These are phyloP conservation scores for Omphalotus guepiniiformis DNA, from an alignment of 768 basidiomycete genomes.

Conservation along the genomic window DNA sequence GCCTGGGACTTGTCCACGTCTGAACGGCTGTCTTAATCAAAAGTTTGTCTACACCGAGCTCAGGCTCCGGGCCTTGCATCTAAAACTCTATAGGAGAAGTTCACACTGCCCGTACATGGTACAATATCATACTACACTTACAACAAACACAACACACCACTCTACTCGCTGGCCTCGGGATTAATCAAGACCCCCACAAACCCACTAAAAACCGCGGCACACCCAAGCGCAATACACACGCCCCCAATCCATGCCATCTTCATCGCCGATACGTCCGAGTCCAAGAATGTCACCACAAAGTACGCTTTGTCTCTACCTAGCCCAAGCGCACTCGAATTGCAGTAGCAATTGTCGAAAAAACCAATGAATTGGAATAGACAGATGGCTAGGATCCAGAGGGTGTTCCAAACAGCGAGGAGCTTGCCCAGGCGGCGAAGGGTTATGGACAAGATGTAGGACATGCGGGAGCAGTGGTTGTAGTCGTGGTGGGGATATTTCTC, in stretches of 20 bases:
- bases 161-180: too few relatives aligned
- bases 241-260: slow-evolving; percentile 34
- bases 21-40: too few relatives aligned
- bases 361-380: slow-evolving; percentile 23
- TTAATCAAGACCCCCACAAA: slow-evolving; percentile 25
- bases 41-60: too few relatives aligned
- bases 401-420: slow-evolving; percentile 18
- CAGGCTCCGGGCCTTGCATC: too few relatives aligned
- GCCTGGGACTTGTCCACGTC: too few relatives aligned
- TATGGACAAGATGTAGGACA: slow-evolving; percentile 21
- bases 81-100: too few relatives aligned
- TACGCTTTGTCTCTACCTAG: slow-evolving; percentile 20
- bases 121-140: too few relatives aligned
- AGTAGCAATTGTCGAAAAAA: slow-evolving; percentile 24
- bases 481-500: not conserved
- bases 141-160: too few relatives aligned
- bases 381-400: slow-evolving; percentile 20
- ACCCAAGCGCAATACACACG: slow-evolving; percentile 22
- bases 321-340: slow-evolving; percentile 20
- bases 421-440: slow-evolving; percentile 19
- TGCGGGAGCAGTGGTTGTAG: slow-evolving; percentile 13
- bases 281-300: slow-evolving; percentile 20
- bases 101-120: too few relatives aligned
- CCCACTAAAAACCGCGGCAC: slow-evolving; percentile 21
- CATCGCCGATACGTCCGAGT: slow-evolving; percentile 21